Base-by-base conservation (phyloP, 1,284 basidiomycete genomes). In the Fomitopsis betulina region DNA sequence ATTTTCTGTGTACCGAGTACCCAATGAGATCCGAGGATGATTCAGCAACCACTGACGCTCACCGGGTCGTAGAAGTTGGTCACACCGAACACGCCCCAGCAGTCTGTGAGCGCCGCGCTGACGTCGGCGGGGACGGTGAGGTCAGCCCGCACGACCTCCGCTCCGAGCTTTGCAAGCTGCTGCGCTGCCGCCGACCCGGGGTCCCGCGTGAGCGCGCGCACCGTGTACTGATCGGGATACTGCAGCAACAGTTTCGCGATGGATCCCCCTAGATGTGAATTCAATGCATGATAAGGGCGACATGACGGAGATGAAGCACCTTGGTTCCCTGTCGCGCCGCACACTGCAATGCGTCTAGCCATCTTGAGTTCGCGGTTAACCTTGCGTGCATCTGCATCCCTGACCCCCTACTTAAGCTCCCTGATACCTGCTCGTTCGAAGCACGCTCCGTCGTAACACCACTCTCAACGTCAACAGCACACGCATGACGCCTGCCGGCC, bases 11-110 rank as follows among this genome's bases (percentile, higher is more conserved):
- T n/a, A 10, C 3, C 40, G 8, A 25, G 40, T 37, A 1, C 32
- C 1, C 1, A 21, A 30, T 17, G 55, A 2, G 62, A 60, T 25
- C 63, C 61, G 51, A 61, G 60, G 47, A 62, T 59, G 42, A 64
- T 65, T 27, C 25, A 47, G 25, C 35, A 57, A 60, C 59, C 60
- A 19, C 1, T n/a, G n/a, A 2, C 13, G 17, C 5, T 37, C 30
- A 67, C 65, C 15, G 64, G 60, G 55, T 67, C 65, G 55, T 67
- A 67, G 62, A 67, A 67, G 53, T 67, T 65, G 4, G 66, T 67
- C 10, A 67, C 66, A 10, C 63, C 66, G 19, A 67, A 67, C n/a
- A 67, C 64, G 9, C 66, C 66, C 66, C 66, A 67, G 45, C 66
- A 67, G 13, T 54, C 64, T 5, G 58, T 57, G 2, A 67, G 59